Evolutionary conservation across 2,329 filamentous ascomycete species (phyloP).

Genomic region (Emergomyces orientalis): DNA sequence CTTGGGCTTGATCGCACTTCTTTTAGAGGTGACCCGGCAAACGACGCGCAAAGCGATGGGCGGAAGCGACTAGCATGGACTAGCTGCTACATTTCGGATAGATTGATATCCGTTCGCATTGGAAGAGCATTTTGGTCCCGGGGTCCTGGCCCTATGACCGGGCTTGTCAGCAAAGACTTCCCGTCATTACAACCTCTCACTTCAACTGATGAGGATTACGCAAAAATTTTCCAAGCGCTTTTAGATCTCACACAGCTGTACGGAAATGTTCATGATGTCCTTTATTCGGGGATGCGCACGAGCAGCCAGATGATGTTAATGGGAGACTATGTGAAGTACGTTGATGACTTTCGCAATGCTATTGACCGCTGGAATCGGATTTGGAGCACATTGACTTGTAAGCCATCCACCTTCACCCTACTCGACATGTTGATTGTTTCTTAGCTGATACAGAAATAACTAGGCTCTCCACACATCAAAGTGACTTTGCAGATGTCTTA

Average conservation of each 20-base stretch:
- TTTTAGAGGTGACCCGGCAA: constrained; percentile 51
- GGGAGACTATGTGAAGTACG: constrained; percentile 65
- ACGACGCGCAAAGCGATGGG: constrained; percentile 51
- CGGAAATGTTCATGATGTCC: constrained; percentile 62
- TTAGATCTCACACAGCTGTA: constrained; percentile 63
- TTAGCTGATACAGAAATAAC: not conserved
- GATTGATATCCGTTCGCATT: constrained; percentile 60
- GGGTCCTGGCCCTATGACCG: constrained; percentile 58
- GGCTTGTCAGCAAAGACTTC: constrained; percentile 57
- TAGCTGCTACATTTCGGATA: constrained; percentile 57
- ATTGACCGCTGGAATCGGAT: constrained; percentile 62
- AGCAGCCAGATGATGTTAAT: constrained; percentile 61
- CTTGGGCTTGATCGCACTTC: constrained; percentile 60
- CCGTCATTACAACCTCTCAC: constrained; percentile 53
- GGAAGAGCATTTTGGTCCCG: constrained; percentile 67
- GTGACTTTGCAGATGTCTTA: constrained; percentile 60
- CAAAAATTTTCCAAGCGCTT: constrained; percentile 60
- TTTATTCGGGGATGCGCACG: constrained; percentile 62
- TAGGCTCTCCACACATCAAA: constrained; percentile 56
- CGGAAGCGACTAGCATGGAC: constrained; percentile 61
- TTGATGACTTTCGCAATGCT: constrained; percentile 61
- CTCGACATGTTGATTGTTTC: not conserved
- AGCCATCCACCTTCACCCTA: constrained; percentile 17
- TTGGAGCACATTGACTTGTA: constrained; percentile 58
- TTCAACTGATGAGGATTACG: constrained; percentile 56